Percentiles rank a stretch among this genome's conserved stretches.
phyloP scores from a whole-genome alignment of 2,329 filamentous ascomycete species.

The Paracorniculantispora psalliotae region DNA sequence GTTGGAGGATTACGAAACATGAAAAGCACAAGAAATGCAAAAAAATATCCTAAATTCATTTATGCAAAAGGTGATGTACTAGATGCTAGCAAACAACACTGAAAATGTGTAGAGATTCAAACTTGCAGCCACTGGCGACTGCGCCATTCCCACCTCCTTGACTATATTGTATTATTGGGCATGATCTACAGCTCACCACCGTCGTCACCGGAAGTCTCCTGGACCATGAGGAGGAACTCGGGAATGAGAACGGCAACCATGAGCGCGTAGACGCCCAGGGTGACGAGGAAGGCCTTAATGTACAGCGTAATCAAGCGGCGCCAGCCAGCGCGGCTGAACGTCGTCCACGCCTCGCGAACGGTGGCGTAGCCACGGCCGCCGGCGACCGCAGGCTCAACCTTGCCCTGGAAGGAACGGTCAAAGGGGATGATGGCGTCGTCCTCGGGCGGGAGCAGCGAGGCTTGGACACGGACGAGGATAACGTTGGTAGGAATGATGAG shows the following conservation, averaged over 20 bases:
- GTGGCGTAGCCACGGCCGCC: constrained; percentile 65
- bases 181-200: constrained; percentile 9
- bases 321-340: constrained; percentile 68
- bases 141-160: background rate
- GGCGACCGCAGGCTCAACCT: constrained; percentile 68
- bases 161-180: background rate
- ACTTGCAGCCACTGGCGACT: background rate
- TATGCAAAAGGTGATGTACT: background rate
- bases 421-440: constrained; percentile 84
- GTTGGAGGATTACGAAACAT: background rate
- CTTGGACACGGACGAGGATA: constrained; percentile 76
- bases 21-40: background rate
- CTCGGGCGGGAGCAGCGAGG: constrained; percentile 75
- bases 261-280: constrained; percentile 41
- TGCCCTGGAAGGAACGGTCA: constrained; percentile 78
- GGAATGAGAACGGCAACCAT: constrained; percentile 44
- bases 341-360: constrained; percentile 72
- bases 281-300: constrained; percentile 61
- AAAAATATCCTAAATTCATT: background rate
- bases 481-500: constrained; percentile 72
- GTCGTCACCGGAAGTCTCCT: constrained; percentile 14
- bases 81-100: background rate
- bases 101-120: background rate
- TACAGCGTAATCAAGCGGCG: constrained; percentile 70
- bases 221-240: constrained; percentile 43